Evolutionary conservation across 1,284 basidiomycete genomes (phyloP).

Genomic region (Rhodofomes roseus): DNA sequence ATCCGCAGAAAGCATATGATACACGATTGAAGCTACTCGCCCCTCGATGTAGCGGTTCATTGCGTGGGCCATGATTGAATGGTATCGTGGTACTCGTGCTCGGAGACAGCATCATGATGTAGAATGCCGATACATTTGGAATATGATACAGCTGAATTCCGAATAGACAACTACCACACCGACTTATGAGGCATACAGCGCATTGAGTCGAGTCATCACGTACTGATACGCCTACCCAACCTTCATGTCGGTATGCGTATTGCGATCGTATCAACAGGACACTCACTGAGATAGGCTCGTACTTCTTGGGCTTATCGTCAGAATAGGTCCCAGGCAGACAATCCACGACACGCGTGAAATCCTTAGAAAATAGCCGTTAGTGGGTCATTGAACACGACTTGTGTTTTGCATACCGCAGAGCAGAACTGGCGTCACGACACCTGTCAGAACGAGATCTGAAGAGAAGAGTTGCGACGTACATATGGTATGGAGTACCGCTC

Average conservation of each 20-base stretch:
- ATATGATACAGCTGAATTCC: no score
- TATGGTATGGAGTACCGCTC: constrained; percentile 57
- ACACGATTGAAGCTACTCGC: no score
- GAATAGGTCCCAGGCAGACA: constrained; percentile 51
- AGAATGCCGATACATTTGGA: no score
- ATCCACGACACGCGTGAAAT: constrained; percentile 40
- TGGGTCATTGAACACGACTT: background rate
- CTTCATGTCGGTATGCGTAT: background rate
- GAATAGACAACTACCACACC: no score
- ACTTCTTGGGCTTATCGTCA: constrained; percentile 36
- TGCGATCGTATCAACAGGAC: background rate
- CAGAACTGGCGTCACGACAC: constrained; percentile 35
- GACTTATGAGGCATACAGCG: background rate
- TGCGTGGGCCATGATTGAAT: no score
- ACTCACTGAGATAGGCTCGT: constrained; percentile 36
- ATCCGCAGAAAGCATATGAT: no score
- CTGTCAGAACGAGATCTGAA: background rate
- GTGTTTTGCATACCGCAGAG: constrained; percentile 33
- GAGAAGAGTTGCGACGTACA: constrained; percentile 23
- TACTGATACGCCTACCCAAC: background rate
- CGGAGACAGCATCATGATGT: no score
- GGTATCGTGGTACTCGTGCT: no score
- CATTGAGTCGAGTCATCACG: background rate
- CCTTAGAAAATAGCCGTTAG: constrained; percentile 23
- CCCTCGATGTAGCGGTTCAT: no score